Evolutionary conservation across 169 alveolate species (phyloP).

Genomic region (Plasmodium yoelii): DNA sequence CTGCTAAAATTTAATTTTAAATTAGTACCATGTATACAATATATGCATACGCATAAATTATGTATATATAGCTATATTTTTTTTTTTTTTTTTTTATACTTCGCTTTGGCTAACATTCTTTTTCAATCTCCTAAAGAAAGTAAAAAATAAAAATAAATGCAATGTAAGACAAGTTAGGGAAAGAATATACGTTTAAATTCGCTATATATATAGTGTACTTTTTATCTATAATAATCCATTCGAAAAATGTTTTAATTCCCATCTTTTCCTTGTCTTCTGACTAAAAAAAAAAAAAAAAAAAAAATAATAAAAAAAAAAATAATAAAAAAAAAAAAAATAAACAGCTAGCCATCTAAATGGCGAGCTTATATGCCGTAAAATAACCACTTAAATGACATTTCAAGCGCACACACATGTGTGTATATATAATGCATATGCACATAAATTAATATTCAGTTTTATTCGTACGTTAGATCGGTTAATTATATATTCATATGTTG

Average conservation of each 20-base stretch:
- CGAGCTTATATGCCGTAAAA: not conserved
- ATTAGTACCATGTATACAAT: not conserved
- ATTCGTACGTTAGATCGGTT: slow-evolving; percentile 69
- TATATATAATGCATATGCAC: not conserved
- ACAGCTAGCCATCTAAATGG: not conserved
- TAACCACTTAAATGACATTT: not conserved
- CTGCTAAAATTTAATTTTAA: slow-evolving; percentile 2
- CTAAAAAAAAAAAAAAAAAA: slow-evolving; percentile 22
- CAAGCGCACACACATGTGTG: not conserved
- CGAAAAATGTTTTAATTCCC: slow-evolving; percentile 66
- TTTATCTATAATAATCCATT: slow-evolving; percentile 74
- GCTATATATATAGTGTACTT: not conserved
- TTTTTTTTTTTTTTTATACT: not conserved
- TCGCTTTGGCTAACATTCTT: not conserved
- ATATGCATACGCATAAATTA: not conserved
- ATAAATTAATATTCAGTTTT: not conserved
- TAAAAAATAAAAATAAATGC: not conserved
- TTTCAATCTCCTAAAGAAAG: not conserved
- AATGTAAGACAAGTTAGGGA: too few relatives aligned
- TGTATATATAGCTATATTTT: not conserved
- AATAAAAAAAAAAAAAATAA: not conserved
- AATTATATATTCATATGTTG: slow-evolving; percentile 82
- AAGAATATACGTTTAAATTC: not conserved
- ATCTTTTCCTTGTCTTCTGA: slow-evolving; percentile 52
- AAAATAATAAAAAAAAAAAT: not conserved